Base-by-base conservation (phyloP, 345 rosid genomes). In the Gossypium turneri region DNA sequence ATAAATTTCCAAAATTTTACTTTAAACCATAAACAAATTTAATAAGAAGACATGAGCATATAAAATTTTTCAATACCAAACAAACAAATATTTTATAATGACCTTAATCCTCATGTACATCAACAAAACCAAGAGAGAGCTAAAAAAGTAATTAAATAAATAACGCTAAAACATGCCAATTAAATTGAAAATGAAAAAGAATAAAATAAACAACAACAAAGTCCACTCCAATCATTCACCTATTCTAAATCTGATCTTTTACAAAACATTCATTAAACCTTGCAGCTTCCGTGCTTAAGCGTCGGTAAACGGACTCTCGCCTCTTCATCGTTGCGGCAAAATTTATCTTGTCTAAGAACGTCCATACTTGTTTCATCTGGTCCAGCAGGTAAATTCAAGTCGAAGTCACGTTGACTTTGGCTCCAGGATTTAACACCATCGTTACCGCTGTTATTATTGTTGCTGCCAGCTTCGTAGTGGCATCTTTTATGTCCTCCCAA, bases 401-500 rank as follows among this genome's bases (percentile, higher is more conserved):
- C 96, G 81, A 91, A 87, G 34, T 80, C 88, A 64, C 79, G 82
- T 67, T 87, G 86, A 56, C 76, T 73, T 22, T 24, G 81, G 29
- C 75, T 75, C 53, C 50, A 62, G 4, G 24, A 69, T 51, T 69
- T 69, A 50, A 44, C 73, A 78, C 73, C 68, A 53, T 76, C 61
- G 61, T 62, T 67, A 69, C 75, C 66, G 22, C 52, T 58, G 61
- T 51, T 25, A 22, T 47, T 77, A 51, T 72, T 72, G 72, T 47
- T 75, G 52, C 73, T 63, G 62, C 62, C 34, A 34, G 85, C 91
- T 73, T 90, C 96, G 27, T 87, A 91, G 84, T 91, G 96, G 70
- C 96, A 83, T 25, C 96, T 81, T 74, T 91, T 91, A 75, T 91
- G 96, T 19, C 96, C 96, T 24, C 96, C 96, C 15, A 91, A 78